Percentiles rank a stretch among this genome's conserved stretches.
phyloP scores from a whole-genome alignment of 1,284 basidiomycete species.

The Sparassis latifolia region DNA sequence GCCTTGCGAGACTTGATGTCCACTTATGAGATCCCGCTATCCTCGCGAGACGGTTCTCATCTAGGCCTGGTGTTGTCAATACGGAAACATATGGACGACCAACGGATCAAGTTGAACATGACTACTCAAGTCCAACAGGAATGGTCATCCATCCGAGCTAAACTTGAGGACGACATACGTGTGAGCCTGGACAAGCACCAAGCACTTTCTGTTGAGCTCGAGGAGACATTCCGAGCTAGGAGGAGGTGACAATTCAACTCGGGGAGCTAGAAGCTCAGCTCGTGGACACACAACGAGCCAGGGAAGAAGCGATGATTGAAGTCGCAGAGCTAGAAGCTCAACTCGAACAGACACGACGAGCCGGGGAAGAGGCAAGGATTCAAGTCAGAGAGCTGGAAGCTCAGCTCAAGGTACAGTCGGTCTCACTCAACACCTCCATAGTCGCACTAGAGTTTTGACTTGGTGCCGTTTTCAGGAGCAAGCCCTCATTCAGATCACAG shows the following conservation, averaged over 20 bases:
- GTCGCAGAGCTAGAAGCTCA: too few relatives aligned
- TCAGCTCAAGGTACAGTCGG: slow-evolving; percentile 11
- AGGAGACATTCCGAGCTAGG: slow-evolving; percentile 50
- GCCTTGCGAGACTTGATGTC: slow-evolving; percentile 44
- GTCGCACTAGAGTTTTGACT: neutral
- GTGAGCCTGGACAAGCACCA: slow-evolving; percentile 42
- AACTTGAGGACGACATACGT: slow-evolving; percentile 46
- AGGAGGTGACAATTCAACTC: slow-evolving; percentile 43
- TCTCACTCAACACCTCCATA: too few relatives aligned
- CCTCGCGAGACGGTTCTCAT: slow-evolving; percentile 45
- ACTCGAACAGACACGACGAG: slow-evolving; percentile 46
- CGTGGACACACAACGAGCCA: slow-evolving; percentile 6
- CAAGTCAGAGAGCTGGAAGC: slow-evolving; percentile 38
- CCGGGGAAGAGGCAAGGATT: slow-evolving; percentile 47
- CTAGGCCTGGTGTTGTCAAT: slow-evolving; percentile 45
- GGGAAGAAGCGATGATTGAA: too few relatives aligned
- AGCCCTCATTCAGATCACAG: slow-evolving; percentile 7
- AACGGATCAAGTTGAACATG: slow-evolving; percentile 44
- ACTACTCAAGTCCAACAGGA: slow-evolving; percentile 42
- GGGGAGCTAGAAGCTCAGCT: slow-evolving; percentile 36
- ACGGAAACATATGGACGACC: slow-evolving; percentile 45
- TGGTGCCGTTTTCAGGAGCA: slow-evolving; percentile 18
- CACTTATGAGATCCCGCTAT: slow-evolving; percentile 46
- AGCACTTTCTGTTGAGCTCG: slow-evolving; percentile 44
- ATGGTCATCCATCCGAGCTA: slow-evolving; percentile 36